Base-by-base conservation (phyloP, 1,284 basidiomycete species). In the Ceratobasidium theobromae region DNA sequence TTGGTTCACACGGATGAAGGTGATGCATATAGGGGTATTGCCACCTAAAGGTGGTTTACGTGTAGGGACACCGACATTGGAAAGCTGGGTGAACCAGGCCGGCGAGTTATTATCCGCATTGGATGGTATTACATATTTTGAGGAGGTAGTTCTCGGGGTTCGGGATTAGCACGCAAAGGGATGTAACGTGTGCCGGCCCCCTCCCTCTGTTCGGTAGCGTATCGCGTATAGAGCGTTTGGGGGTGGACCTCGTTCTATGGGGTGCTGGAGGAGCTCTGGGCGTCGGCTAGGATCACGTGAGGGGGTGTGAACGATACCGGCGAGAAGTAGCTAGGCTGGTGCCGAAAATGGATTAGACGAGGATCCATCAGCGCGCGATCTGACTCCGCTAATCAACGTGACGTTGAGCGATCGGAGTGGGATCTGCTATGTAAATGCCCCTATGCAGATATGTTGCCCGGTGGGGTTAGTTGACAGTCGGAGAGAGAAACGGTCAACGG, bases 41-140 rank as follows among this genome's bases (percentile, higher is more conserved):
- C n/a, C n/a, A n/a, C n/a, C n/a, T n/a, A n/a, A n/a, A n/a, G n/a
- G n/a, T n/a, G n/a, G n/a, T n/a, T n/a, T n/a, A n/a, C n/a, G n/a
- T n/a, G n/a, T n/a, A n/a, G n/a, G n/a, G n/a, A n/a, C n/a, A n/a
- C n/a, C n/a, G n/a, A n/a, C n/a, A n/a, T 38, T 8, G 30, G n/a
- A 33, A 21, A 38, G 18, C 30, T 38, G 25, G 30, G 52, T 21
- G 52, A 35, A 53, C 21, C 21, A 18, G 6, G 32, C 18, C 32
- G 52, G 32, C 18, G 52, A 48, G 45, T 48, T 23, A 23, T 23
- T 23, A 23, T 48, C 45, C n/a, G 12, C 38, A 46, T 8, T 41
- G 48, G 3, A 58, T 55, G 11, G 45, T 58, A 58, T 58, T 41
- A 52, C 48, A 52, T 52, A 62, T 62, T 40, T 16, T 35, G 12